Conservation (phyloP, 305 asterid genomes). For the Rubia occidens region DNA sequence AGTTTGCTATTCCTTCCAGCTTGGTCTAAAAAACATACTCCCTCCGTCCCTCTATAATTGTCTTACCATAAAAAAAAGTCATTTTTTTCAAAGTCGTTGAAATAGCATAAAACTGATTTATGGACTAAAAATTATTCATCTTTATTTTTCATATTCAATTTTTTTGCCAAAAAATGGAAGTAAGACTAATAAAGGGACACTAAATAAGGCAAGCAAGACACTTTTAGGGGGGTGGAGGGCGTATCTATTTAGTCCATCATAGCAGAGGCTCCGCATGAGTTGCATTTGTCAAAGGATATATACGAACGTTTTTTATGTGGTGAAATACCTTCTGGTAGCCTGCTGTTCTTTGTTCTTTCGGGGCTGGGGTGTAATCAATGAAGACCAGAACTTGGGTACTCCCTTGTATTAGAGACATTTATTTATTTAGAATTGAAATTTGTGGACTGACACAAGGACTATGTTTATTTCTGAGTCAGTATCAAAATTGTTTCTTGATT, state of each 20-base stretch:
- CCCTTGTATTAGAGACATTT: neutral
- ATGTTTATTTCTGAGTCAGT: neutral
- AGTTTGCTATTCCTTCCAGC: neutral
- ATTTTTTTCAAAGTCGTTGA: no score
- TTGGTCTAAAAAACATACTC: neutral
- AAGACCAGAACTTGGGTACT: neutral
- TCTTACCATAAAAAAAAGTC: no score
- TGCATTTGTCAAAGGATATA: neutral
- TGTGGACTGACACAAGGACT: neutral
- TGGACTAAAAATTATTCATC: no score
- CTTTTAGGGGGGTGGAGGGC: neutral
- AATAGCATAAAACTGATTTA: no score
- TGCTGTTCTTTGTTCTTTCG: no score
- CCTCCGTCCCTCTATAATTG: no score
- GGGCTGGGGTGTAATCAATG: neutral
- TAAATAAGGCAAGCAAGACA: no score
- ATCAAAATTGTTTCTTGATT: conserved; percentile 9
- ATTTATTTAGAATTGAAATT: neutral
- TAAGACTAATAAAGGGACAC: no score
- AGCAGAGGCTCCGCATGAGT: neutral
- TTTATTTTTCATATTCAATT: no score
- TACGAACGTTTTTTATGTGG: no score
- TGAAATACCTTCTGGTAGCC: neutral
- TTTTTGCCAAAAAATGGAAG: no score
- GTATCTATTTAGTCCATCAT: neutral